These are phyloP conservation scores for Aurinia saxatilis DNA, from an alignment of 345 rosid genomes.

Conservation along the genomic window DNA sequence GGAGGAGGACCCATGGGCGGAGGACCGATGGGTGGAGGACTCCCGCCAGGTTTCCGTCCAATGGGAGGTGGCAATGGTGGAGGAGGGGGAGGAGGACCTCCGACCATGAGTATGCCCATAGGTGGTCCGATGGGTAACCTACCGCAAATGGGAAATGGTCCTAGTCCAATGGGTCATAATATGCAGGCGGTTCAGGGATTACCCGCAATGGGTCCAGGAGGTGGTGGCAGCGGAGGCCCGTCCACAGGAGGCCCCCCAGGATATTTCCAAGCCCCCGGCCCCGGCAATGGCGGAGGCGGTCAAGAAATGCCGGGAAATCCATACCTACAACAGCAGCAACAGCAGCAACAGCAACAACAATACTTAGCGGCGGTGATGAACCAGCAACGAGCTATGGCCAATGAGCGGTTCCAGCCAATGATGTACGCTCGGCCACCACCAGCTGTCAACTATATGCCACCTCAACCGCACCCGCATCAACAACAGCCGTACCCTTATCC, in stretches of 20 bases:
- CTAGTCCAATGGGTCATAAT: constrained; percentile 25
- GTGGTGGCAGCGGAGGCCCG: constrained; percentile 31
- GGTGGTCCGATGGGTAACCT: constrained; percentile 32
- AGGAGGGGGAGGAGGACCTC: constrained; percentile 25
- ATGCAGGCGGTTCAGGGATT: constrained; percentile 74
- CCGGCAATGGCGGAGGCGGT: constrained; percentile 48
- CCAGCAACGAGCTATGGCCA: constrained; percentile 41
- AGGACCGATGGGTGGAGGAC: constrained; percentile 36
- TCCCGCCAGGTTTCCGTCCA: constrained; percentile 23
- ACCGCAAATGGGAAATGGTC: constrained; percentile 34
- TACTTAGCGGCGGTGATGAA: constrained; percentile 44
- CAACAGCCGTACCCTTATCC: constrained; percentile 35
- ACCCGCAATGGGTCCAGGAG: constrained; percentile 49
- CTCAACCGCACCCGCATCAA: constrained; percentile 44
- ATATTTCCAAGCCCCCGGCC: constrained; percentile 60
- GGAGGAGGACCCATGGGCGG: constrained; percentile 23
- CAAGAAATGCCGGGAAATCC: constrained; percentile 77
- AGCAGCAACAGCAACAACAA: constrained; percentile 44
- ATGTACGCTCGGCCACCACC: constrained; percentile 88
- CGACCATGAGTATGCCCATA: constrained; percentile 35
- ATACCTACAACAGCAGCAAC: constrained; percentile 53
- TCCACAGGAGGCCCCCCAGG: constrained; percentile 37
- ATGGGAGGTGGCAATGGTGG: constrained; percentile 34
- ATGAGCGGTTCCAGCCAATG: constrained; percentile 86
- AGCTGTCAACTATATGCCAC: constrained; percentile 77